Evolutionary conservation across 345 rosid genomes (phyloP).

Genomic region (Cardamine resedifolia): DNA sequence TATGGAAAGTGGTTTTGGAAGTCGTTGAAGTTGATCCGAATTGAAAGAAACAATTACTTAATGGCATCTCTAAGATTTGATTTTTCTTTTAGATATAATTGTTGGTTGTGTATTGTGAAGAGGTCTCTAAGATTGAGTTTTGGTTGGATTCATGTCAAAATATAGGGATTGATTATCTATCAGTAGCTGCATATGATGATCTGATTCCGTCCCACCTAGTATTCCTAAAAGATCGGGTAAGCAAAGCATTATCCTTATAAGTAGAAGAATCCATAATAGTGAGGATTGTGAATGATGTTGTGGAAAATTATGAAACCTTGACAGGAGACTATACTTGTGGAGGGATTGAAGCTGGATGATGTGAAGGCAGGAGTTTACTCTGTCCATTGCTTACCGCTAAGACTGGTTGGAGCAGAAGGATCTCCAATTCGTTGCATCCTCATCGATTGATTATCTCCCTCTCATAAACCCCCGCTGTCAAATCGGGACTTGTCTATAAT

Average conservation of each 20-base stretch:
- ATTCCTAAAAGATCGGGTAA: slow-evolving; percentile 53
- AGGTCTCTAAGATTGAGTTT: slow-evolving; percentile 4
- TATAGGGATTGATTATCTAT: slow-evolving; percentile 74
- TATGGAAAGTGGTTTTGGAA: not conserved
- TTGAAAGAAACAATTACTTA: not conserved
- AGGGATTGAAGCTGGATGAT: slow-evolving; percentile 65
- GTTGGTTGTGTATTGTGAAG: slow-evolving; percentile 1
- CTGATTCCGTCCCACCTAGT: slow-evolving; percentile 43
- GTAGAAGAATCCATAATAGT: not conserved
- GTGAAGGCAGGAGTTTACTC: slow-evolving; percentile 60
- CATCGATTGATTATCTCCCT: slow-evolving; percentile 43
- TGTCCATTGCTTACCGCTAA: slow-evolving; percentile 71
- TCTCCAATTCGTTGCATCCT: slow-evolving; percentile 77
- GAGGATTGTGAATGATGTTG: slow-evolving; percentile 3
- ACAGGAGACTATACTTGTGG: slow-evolving; percentile 67
- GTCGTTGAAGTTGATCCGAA: not conserved
- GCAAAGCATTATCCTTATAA: not conserved
- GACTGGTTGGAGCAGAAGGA: slow-evolving; percentile 72
- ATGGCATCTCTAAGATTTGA: not conserved
- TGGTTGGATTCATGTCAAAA: not conserved
- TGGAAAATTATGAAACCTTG: not conserved
- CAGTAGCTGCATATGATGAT: slow-evolving; percentile 69
- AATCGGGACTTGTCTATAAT: not conserved
- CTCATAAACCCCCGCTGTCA: not conserved
- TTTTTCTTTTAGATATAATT: not conserved